Evolutionary conservation across 805 yeast genomes (phyloP), one percentile per base, ranked within the genome.

Genomic region (Schizosaccharomyces lindneri): DNA sequence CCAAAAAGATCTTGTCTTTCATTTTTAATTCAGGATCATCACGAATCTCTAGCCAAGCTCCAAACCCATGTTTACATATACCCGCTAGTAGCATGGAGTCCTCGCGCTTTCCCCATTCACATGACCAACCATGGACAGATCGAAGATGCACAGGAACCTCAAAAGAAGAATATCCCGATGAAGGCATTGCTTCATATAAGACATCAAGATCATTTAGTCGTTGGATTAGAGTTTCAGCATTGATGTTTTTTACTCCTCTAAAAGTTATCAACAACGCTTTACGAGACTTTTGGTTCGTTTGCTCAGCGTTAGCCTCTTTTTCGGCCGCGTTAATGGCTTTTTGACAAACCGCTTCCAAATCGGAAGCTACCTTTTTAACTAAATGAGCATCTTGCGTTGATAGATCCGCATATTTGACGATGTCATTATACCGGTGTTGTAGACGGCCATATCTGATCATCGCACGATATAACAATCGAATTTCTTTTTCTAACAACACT

Each of bases 11-110:
- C 74, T 87, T 93, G 66, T 87, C 87, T 64, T 87, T 85, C 64
- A 93, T 75, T 11, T 88, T 89, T 63, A 93, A 76, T 61, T 87
- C 78, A 1, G 98, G 97, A 72, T 93, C 98, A 73, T 93, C 99
- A 69, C 98, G 78, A 59, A 93, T 89, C 68, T 85, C 89, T 2
- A 78, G 70, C 98, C 98, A 93, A 0, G 95, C 83, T 19, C 97
- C 97, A 71, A 87, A 89, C 0, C 99, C 99, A 72, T 89, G 89
- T 72, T 87, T 88, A 68, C 79, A 78, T 27, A 90, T 85, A 65
- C 99, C 99, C 43, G 85, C 80, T 64, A 93, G 71, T 62, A 93
- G 76, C 81, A 82, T 85, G 61, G 88, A 85, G 70, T 93, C 99
- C 69, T 93, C 95, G 41, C 76, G 80, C 15, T 77, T 75, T 2